Percentiles rank a stretch among this genome's conserved stretches.
Conservation (phyloP, 768 basidiomycete genomes). For the Paxillus involutus region DNA sequence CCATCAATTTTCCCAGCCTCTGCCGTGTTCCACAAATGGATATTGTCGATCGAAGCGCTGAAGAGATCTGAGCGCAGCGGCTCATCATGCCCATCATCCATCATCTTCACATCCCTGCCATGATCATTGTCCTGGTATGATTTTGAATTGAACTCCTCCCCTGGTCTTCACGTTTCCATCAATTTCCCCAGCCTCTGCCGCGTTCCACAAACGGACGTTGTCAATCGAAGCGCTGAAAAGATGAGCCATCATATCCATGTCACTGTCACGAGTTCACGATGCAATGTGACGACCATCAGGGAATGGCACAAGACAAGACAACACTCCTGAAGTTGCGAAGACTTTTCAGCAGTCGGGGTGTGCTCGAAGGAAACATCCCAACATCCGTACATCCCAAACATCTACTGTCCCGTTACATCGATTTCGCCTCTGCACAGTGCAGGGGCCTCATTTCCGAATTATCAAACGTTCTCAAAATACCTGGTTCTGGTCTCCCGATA, state of each 20-base stretch:
- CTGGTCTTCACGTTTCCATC: conserved; percentile 62
- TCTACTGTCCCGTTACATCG: conserved; percentile 89
- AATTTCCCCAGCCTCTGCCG: conserved; percentile 68
- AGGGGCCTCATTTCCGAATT: too few relatives aligned
- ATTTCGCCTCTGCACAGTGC: too few relatives aligned
- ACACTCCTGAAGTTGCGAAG: conserved; percentile 86
- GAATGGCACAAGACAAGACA: conserved; percentile 88
- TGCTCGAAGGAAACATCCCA: conserved; percentile 58
- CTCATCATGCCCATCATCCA: too few relatives aligned
- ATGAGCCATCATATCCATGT: conserved; percentile 13
- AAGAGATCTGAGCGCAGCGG: too few relatives aligned
- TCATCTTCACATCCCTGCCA: conserved; percentile 42
- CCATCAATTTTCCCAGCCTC: conserved; percentile 71
- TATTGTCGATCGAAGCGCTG: conserved; percentile 90
- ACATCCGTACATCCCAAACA: conserved; percentile 89
- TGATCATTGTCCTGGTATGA: conserved; percentile 96
- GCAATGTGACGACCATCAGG: conserved; percentile 92
- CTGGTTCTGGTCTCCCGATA: too few relatives aligned
- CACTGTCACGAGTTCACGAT: conserved; percentile 28
- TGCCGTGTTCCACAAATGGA: conserved; percentile 89
- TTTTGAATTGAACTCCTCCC: conserved; percentile 86
- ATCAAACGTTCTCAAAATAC: too few relatives aligned
- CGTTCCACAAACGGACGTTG: conserved; percentile 93
- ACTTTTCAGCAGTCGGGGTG: conserved; percentile 80
- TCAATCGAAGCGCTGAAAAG: conserved; percentile 79